phyloP scores from a whole-genome alignment of 1,284 basidiomycete species.

The Violaceomyces palustris region DNA sequence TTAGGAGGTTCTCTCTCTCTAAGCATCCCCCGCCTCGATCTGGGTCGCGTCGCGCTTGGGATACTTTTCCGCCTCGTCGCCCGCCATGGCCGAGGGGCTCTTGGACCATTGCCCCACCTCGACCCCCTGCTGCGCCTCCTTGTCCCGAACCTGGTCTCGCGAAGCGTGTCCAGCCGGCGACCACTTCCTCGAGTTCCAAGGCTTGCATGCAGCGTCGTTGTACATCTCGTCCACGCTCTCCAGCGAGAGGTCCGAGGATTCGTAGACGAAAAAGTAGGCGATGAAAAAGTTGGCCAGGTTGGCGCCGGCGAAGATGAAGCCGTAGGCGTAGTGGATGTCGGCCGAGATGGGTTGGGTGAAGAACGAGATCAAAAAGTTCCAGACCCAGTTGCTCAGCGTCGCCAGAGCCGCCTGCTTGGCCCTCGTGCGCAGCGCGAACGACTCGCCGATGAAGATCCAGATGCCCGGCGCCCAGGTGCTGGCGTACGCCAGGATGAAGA shows the following conservation, averaged over 20 bases:
- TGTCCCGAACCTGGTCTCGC: constrained; percentile 35
- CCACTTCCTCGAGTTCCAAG: constrained; percentile 62
- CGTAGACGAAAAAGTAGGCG: constrained; percentile 74
- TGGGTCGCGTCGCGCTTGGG: constrained; percentile 29
- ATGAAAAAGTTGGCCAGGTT: constrained; percentile 60
- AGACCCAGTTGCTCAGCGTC: constrained; percentile 65
- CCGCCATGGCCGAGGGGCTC: constrained; percentile 28
- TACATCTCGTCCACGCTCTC: constrained; percentile 74
- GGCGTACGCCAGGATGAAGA: constrained; percentile 74
- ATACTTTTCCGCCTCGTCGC: constrained; percentile 35
- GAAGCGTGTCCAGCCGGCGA: constrained; percentile 46
- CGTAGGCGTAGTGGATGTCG: constrained; percentile 60
- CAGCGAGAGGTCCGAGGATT: constrained; percentile 65
- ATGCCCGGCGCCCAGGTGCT: constrained; percentile 62
- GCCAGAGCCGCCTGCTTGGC: constrained; percentile 71
- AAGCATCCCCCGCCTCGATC: too few species aligned
- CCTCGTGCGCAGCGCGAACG: constrained; percentile 68
- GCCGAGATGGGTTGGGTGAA: constrained; percentile 55
- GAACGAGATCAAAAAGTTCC: constrained; percentile 71
- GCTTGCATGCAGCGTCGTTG: constrained; percentile 64
- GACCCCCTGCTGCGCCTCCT: constrained; percentile 18
- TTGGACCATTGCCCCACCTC: constrained; percentile 34
- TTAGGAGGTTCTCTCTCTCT: too few species aligned
- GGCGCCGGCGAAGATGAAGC: constrained; percentile 66
- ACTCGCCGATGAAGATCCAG: constrained; percentile 58